Base-by-base conservation (phyloP, 768 basidiomycete genomes). In the Lactifluus subvellereus region DNA sequence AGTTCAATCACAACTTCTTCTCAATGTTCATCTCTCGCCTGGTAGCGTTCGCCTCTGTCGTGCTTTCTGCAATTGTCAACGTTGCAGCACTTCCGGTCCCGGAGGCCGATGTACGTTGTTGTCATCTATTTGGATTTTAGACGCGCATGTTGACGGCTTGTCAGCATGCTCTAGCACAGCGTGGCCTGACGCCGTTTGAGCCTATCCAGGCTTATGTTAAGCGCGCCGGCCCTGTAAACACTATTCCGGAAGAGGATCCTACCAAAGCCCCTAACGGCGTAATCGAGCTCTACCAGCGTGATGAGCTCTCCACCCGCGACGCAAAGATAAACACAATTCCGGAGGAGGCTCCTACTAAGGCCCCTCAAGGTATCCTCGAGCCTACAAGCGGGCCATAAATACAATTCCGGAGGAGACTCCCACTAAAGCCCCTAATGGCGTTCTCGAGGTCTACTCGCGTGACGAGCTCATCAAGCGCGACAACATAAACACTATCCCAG, bases 1-100 rank as follows among this genome's bases (percentile, higher is more conserved):
- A 58, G 66, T 65, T 68, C 69, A 70, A 61, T 55, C 62, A 55
- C 48, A 69, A 66, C 68, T 57, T 56, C 48, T 68, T 69, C 66
- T 67, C 56, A 75, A 85, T 86, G 84, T 75, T 83, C 71, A 66
- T 73, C 61, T 70, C 76, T 67, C 70, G 74, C 60, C 66, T 75
- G 68, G 64, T 79, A 68, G 59, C 79, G 57, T 70, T 79, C 55
- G 66, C 78, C 59, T 64, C 80, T 61, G 69, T 79, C 56, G 72
- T 79, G 60, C 66, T 78, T 65, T 71, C 81, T 69, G 77, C 78
- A 66, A 74, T 78, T 68, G 77, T 80, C 68, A 79, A 74, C 53
- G 72, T 77, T 49, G 74, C 76, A 42, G 74, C 73, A 18, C 73
- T 53, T 6, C 76, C 84, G 8, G 64, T 82, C 61, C 78, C 80